Evolutionary conservation across 1,284 basidiomycete genomes (phyloP).

Genomic region (Tremellales sp.): DNA sequence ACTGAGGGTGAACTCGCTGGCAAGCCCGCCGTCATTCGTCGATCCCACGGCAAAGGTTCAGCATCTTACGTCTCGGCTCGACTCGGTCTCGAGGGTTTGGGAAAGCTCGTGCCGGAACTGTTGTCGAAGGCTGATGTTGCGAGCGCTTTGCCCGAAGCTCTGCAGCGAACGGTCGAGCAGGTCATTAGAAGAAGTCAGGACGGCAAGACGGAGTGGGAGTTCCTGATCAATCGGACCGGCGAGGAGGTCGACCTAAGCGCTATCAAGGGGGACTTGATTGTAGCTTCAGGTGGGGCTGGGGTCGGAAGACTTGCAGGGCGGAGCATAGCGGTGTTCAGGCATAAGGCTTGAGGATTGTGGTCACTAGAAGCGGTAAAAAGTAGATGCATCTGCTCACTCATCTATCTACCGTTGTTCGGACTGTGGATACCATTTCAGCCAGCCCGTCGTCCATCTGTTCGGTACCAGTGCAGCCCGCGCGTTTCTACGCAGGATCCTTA

Average conservation of each 20-base stretch:
- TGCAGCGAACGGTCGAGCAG: slow-evolving; percentile 9
- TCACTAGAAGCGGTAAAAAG: too few species aligned
- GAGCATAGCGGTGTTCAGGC: neutral
- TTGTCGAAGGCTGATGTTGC: slow-evolving; percentile 1
- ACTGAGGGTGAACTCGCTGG: slow-evolving; percentile 2
- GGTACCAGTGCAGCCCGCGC: too few species aligned
- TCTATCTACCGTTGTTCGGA: too few species aligned
- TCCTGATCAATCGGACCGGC: slow-evolving; percentile 13
- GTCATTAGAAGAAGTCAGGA: slow-evolving; percentile 4
- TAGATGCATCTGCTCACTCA: too few species aligned
- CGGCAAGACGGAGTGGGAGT: slow-evolving; percentile 8
- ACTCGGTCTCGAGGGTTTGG: slow-evolving; percentile 8
- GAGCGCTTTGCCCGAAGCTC: slow-evolving; percentile 3
- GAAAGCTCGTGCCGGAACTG: slow-evolving; percentile 2
- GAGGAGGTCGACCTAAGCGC: neutral
- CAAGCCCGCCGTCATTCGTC: slow-evolving; percentile 5
- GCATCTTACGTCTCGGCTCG: slow-evolving; percentile 9
- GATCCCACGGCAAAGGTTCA: slow-evolving; percentile 3
- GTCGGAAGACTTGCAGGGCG: neutral
- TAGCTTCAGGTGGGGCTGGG: neutral
- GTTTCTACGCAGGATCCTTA: neutral
- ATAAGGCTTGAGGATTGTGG: too few species aligned
- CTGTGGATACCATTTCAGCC: too few species aligned
- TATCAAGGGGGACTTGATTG: neutral
- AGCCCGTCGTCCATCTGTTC: too few species aligned